These are phyloP conservation scores for Solanum chiquidenum DNA, from an alignment of 257 asterid species.

Conservation along the genomic window DNA sequence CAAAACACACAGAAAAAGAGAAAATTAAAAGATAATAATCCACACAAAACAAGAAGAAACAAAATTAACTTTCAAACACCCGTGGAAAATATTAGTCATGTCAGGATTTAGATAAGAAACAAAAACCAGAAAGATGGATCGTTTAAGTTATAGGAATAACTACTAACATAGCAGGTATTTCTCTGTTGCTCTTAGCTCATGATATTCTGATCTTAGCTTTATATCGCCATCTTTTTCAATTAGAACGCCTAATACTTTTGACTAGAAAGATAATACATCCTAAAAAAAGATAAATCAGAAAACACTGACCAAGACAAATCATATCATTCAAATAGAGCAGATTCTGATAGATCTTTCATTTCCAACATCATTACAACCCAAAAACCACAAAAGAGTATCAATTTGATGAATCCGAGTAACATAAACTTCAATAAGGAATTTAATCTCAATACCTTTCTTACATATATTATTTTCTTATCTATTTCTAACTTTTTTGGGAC, in stretches of 20 bases:
- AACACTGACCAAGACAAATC: not conserved
- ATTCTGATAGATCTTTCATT: not conserved
- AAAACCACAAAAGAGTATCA: not conserved
- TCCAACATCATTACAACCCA: not conserved
- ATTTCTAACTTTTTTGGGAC: not conserved
- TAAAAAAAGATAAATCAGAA: not conserved
- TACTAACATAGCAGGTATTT: not conserved
- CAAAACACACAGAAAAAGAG: not conserved
- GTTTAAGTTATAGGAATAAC: not conserved
- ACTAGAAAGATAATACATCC: not conserved
- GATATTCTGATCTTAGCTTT: not conserved
- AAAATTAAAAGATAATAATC: not conserved
- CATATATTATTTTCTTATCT: not conserved
- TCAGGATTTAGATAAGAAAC: not conserved
- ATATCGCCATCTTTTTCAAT: not conserved
- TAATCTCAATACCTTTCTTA: not conserved
- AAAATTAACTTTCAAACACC: not conserved
- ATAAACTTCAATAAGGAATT: not conserved
- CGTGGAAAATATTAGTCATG: not conserved
- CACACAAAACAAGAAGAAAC: not conserved
- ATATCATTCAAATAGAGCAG: not conserved
- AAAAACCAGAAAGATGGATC: not conserved
- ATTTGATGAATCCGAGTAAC: not conserved
- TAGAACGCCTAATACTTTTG: not conserved
- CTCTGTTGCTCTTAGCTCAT: not conserved